Evolutionary conservation across 1,139 yeast species (phyloP).

Genomic region (Hemisphaericaspora subhashii): DNA sequence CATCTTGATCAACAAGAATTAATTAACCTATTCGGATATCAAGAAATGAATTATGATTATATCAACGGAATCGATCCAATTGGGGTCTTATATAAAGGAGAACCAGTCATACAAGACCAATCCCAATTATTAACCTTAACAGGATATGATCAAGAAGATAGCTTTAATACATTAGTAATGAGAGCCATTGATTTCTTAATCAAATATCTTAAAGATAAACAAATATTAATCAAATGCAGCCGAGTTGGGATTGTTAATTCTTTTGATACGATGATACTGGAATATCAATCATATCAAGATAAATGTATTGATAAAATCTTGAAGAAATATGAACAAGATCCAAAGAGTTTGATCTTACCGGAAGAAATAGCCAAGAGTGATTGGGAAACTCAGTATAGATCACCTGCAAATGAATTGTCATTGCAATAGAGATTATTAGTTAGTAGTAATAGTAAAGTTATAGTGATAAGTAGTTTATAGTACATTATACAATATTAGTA

Average conservation of each 20-base stretch:
- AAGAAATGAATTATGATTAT: constrained; percentile 26
- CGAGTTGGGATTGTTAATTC: neutral
- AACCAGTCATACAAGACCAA: constrained; percentile 6
- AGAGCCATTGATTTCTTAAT: constrained; percentile 10
- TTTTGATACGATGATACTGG: constrained; percentile 10
- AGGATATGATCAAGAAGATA: constrained; percentile 7
- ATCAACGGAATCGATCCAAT: constrained; percentile 27
- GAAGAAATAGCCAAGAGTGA: constrained; percentile 14
- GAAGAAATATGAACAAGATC: constrained; percentile 9
- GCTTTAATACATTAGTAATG: constrained; percentile 6
- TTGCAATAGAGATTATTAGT: neutral
- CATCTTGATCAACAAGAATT: constrained; percentile 15
- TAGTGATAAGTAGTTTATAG: no score
- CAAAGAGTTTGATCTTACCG: constrained; percentile 13
- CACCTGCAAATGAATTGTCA: constrained; percentile 12
- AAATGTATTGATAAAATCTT: constrained; percentile 5
- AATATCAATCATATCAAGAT: constrained; percentile 7
- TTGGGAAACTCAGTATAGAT: constrained; percentile 17
- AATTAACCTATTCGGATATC: constrained; percentile 20
- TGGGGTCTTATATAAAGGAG: constrained; percentile 18
- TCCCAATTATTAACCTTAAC: constrained; percentile 6
- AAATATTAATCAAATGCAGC: neutral
- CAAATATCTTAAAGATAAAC: constrained; percentile 6
- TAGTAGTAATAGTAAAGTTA: neutral
- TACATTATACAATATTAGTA: no score